phyloP scores from a whole-genome alignment of 257 asterid genomes.

The Solanum medicagineum region DNA sequence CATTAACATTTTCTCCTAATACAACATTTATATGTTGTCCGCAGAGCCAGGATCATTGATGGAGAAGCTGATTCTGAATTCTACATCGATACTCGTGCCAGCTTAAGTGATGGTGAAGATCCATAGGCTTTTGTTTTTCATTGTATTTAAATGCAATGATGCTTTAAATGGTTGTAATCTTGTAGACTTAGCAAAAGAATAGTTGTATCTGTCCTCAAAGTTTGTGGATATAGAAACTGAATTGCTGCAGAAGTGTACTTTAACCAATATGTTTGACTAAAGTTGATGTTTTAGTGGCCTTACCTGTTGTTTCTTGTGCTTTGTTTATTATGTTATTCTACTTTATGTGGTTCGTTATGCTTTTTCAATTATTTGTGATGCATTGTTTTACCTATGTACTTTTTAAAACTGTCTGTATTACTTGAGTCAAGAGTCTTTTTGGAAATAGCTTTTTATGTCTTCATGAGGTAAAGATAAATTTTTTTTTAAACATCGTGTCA shows the following conservation, averaged over 20 bases:
- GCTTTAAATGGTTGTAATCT: neutral
- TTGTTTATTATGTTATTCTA: too few relatives aligned
- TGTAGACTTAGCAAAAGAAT: neutral
- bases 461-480: too few relatives aligned
- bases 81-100: slow-evolving; percentile 30
- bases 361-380: too few relatives aligned
- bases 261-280: too few relatives aligned
- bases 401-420: too few relatives aligned
- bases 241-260: neutral
- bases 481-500: too few relatives aligned
- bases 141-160: neutral
- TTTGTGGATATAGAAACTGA: neutral
- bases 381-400: too few relatives aligned
- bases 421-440: too few relatives aligned
- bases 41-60: slow-evolving; percentile 53
- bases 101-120: slow-evolving; percentile 38
- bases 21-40: neutral
- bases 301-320: neutral
- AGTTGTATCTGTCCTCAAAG: neutral
- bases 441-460: too few relatives aligned
- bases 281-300: neutral
- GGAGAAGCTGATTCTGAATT: slow-evolving; percentile 45
- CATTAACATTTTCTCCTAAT: neutral
- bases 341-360: too few relatives aligned
- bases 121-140: slow-evolving; percentile 3